A percentile compares a stretch with the other conserved stretches of the same genome.
phyloP scores from a whole-genome alignment of 306 rosid genomes.

The Carpinus viminea region DNA sequence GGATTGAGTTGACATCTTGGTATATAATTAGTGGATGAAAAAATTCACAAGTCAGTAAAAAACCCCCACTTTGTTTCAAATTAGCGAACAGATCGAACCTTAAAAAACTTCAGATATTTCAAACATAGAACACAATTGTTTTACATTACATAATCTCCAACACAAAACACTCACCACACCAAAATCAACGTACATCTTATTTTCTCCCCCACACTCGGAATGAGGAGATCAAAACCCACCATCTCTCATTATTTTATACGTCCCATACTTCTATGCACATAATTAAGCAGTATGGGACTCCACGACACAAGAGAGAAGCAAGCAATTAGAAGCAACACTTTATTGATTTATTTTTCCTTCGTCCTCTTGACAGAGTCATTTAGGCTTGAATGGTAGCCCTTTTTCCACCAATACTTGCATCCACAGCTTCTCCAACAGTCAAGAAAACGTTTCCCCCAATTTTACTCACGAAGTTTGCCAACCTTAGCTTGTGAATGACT shows the following conservation, averaged over 20 bases:
- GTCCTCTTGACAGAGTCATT: not conserved
- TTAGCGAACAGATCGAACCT: too few relatives aligned
- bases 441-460: constrained; percentile 62
- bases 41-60: not conserved
- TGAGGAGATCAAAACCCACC: not conserved
- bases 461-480: constrained; percentile 57
- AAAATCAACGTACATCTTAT: not conserved
- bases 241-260: not conserved
- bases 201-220: not conserved
- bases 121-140: not conserved
- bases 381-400: not conserved
- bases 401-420: constrained; percentile 24
- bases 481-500: constrained; percentile 81
- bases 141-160: not conserved
- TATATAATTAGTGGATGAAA: not conserved
- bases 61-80: not conserved
- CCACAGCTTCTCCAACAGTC: constrained; percentile 83
- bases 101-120: not conserved
- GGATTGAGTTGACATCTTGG: not conserved
- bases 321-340: not conserved
- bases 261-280: constrained; percentile 7
- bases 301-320: not conserved
- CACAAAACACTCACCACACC: constrained; percentile 4
- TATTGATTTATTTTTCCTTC: not conserved
- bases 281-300: constrained; percentile 10